Conservation (phyloP, 768 basidiomycete genomes). For the Kondoa malvinella region DNA sequence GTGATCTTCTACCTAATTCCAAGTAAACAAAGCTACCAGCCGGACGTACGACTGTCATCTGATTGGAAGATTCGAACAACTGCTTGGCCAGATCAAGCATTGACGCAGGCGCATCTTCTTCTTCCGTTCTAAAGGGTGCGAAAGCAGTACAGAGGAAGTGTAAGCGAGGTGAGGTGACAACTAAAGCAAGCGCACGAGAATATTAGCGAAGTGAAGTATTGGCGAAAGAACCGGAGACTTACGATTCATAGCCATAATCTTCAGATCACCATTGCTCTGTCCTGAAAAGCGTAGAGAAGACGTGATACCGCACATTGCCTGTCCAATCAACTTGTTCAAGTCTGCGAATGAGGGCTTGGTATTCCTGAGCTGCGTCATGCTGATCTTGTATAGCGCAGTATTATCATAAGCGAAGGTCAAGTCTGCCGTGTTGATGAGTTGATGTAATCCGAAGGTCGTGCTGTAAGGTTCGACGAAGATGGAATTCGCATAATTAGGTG, state of each 20-base stretch:
- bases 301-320: constrained; percentile 87
- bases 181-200: too few relatives aligned
- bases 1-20: too few relatives aligned
- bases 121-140: background rate
- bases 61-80: constrained; percentile 54
- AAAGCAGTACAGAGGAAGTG: background rate
- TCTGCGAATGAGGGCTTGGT: constrained; percentile 30
- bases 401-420: constrained; percentile 55
- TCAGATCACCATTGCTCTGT: background rate
- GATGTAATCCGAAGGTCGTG: background rate
- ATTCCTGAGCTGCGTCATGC: constrained; percentile 29
- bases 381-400: constrained; percentile 34
- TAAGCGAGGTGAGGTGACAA: background rate
- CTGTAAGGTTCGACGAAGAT: constrained; percentile 36
- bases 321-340: constrained; percentile 50
- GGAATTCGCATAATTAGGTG: constrained; percentile 45
- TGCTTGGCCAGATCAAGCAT: background rate
- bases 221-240: too few relatives aligned
- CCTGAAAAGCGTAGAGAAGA: constrained; percentile 55
- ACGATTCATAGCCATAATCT: background rate
- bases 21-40: constrained; percentile 43
- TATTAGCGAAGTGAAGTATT: too few relatives aligned
- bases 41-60: constrained; percentile 53
- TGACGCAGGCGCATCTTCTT: background rate
- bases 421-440: background rate